Conservation (phyloP, 129 eudicot species). For the Pseudognaphalium luteoalbum region DNA sequence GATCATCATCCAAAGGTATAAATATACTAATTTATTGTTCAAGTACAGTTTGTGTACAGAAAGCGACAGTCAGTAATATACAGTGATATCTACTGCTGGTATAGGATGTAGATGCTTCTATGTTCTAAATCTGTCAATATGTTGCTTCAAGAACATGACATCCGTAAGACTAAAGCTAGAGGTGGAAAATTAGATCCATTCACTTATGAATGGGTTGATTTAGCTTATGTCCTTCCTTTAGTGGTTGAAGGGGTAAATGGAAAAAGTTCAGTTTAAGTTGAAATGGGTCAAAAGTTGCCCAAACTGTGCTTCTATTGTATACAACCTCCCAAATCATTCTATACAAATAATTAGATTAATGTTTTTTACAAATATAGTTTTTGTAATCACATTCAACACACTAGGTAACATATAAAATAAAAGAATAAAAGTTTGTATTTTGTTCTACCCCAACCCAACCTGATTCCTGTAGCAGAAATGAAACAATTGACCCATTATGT, state of each 20-base stretch:
- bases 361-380: no score
- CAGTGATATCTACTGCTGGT: background rate
- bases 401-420: background rate
- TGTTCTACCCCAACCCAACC: background rate
- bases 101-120: background rate
- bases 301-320: background rate
- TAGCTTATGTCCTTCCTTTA: background rate
- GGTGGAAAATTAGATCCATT: background rate
- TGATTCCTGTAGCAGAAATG: no score
- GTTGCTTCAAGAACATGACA: background rate
- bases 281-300: background rate
- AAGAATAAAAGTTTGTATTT: background rate
- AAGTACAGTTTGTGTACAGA: background rate
- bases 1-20: constrained; percentile 49
- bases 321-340: background rate
- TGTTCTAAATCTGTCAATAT: no score
- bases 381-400: background rate
- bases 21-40: background rate
- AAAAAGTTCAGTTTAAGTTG: no score
- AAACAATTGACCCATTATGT: background rate
- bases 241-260: background rate
- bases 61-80: background rate
- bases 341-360: background rate
- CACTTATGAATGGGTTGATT: background rate
- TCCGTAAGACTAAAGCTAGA: no score